These are phyloP conservation scores for Nematocida parisii DNA, from an alignment of 371 early-diverging fungal genomes.

Conservation along the genomic window DNA sequence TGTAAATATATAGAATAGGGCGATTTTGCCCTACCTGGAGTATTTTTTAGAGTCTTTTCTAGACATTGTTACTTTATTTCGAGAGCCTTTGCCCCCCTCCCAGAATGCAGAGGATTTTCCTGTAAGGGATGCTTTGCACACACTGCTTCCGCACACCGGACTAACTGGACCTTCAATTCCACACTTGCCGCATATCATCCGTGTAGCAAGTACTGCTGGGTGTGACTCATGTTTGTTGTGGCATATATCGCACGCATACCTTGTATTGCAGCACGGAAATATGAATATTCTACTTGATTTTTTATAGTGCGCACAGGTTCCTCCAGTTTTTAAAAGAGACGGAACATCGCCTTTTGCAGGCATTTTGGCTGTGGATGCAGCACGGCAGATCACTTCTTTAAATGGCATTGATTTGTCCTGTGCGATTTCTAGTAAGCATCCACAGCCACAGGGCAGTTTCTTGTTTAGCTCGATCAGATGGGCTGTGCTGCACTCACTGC, in stretches of 20 bases:
- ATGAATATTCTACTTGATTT: slow-evolving; percentile 88
- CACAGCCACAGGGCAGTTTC: slow-evolving; percentile 71
- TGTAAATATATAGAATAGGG: too few species aligned
- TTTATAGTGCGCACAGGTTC: slow-evolving; percentile 83
- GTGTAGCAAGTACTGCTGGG: slow-evolving; percentile 72
- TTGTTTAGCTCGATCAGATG: slow-evolving; percentile 9
- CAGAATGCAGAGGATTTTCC: slow-evolving; percentile 75
- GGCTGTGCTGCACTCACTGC: slow-evolving; percentile 50
- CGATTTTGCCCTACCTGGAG: neutral
- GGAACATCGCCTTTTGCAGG: slow-evolving; percentile 66
- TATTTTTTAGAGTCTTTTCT: slow-evolving; percentile 75
- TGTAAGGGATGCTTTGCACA: slow-evolving; percentile 69
- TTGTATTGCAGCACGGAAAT: slow-evolving; percentile 82
- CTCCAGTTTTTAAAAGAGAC: slow-evolving; percentile 71
- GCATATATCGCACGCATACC: slow-evolving; percentile 85
- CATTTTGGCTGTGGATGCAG: slow-evolving; percentile 70
- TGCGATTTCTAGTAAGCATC: slow-evolving; percentile 73
- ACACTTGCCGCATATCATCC: slow-evolving; percentile 86
- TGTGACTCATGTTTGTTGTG: slow-evolving; percentile 78
- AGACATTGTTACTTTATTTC: slow-evolving; percentile 78
- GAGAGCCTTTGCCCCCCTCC: slow-evolving; percentile 90
- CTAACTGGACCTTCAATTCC: slow-evolving; percentile 77
- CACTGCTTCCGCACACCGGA: slow-evolving; percentile 73
- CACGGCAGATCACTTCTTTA: slow-evolving; percentile 48
- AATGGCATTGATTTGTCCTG: slow-evolving; percentile 72